Evolutionary conservation across 176 grass and related monocot genomes (phyloP).

Genomic region (Tillandsia leiboldiana): DNA sequence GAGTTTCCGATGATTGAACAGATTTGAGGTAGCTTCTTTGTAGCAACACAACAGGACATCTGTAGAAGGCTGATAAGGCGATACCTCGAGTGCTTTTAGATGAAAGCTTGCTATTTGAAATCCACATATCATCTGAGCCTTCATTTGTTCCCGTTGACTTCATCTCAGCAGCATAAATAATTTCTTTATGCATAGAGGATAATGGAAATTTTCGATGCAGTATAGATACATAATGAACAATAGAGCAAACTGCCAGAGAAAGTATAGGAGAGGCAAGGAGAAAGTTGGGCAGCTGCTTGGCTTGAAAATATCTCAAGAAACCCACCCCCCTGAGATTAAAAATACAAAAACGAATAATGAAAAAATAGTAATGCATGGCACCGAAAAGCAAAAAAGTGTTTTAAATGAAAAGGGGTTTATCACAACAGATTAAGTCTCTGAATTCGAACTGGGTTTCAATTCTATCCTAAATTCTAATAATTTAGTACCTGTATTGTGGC

Average conservation of each 20-base stretch:
- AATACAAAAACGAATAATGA: neutral
- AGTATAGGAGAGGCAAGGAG: constrained; percentile 76
- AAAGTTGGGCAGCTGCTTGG: constrained; percentile 97
- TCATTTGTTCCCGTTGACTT: constrained; percentile 24
- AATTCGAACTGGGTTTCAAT: too few species aligned
- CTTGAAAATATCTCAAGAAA: constrained; percentile 94
- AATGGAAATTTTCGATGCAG: constrained; percentile 36
- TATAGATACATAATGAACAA: constrained; percentile 58
- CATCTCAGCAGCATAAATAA: constrained; percentile 16
- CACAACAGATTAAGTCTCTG: neutral
- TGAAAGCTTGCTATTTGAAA: constrained; percentile 17
- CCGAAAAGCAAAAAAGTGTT: constrained; percentile 14
- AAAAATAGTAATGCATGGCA: neutral
- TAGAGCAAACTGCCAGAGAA: constrained; percentile 60
- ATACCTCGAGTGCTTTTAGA: constrained; percentile 31
- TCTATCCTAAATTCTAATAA: too few species aligned
- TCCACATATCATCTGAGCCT: constrained; percentile 29
- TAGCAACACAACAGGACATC: constrained; percentile 5
- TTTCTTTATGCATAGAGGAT: constrained; percentile 34
- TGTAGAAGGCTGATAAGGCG: constrained; percentile 3
- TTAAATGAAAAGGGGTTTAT: constrained; percentile 3
- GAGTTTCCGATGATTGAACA: neutral
- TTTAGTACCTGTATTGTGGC: too few species aligned
- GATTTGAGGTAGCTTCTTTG: constrained; percentile 1
- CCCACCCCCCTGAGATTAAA: constrained; percentile 58